A percentile compares a stretch with the other conserved stretches of the same genome.
Conservation (phyloP, 768 basidiomycete genomes). For the Pisolithus marmoratus region DNA sequence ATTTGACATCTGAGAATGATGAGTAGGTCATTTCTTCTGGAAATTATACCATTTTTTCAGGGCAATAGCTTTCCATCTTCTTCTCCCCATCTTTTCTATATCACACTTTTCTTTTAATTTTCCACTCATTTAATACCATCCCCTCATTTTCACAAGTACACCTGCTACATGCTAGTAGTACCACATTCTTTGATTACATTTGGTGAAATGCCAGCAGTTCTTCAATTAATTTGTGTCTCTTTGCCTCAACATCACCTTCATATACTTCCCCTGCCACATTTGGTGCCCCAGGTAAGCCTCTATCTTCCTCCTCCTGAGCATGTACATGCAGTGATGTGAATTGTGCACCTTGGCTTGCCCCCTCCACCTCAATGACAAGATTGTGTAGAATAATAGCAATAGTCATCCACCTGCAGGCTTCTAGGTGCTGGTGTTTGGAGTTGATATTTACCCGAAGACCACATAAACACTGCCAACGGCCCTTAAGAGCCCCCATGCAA, state of each 20-base stretch:
- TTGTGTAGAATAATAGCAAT: conserved; percentile 33
- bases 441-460: conserved; percentile 27
- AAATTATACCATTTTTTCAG: too few species aligned
- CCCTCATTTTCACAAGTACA: background rate
- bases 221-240: background rate
- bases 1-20: too few species aligned
- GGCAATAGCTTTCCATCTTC: too few species aligned
- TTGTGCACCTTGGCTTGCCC: conserved; percentile 3
- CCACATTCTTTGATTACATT: conserved; percentile 1
- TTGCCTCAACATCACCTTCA: background rate
- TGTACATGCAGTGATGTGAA: conserved; percentile 1
- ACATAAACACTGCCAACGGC: conserved; percentile 28
- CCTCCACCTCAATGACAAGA: conserved; percentile 30
- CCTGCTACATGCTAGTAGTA: background rate
- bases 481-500: conserved; percentile 33
- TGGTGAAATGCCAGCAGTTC: conserved; percentile 4
- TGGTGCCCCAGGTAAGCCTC: background rate
- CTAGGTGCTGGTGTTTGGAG: conserved; percentile 12
- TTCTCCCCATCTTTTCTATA: background rate
- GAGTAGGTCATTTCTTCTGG: too few species aligned
- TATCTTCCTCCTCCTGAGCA: background rate
- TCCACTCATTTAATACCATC: background rate
- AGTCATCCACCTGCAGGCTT: conserved; percentile 26
- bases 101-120: background rate
- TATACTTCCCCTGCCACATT: background rate